A percentile compares a stretch with the other conserved stretches of the same genome.
Evolutionary conservation across 768 basidiomycete genomes (phyloP).

Genomic region (Leccinum sublutescens): DNA sequence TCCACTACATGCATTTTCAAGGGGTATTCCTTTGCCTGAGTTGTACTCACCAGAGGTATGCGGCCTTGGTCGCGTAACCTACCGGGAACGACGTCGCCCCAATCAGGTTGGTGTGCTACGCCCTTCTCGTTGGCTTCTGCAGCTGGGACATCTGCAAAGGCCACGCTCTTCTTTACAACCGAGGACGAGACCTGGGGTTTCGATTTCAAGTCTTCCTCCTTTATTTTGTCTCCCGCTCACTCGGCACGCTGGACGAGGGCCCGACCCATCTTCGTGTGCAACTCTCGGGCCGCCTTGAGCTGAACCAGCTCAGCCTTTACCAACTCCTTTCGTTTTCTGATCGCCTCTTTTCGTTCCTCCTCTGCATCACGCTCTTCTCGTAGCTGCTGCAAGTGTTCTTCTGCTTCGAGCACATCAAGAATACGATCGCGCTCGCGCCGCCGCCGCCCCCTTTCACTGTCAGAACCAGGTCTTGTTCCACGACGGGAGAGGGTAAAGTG

Average conservation of each 20-base stretch:
- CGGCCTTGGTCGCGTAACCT: constrained; percentile 43
- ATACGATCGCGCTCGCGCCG: constrained; percentile 62
- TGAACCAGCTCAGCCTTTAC: constrained; percentile 41
- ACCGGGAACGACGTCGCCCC: constrained; percentile 56
- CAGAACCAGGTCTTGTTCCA: constrained; percentile 48
- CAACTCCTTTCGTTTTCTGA: constrained; percentile 51
- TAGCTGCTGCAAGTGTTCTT: constrained; percentile 51
- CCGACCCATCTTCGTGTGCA: constrained; percentile 80
- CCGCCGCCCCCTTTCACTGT: constrained; percentile 49
- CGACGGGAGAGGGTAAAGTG: constrained; percentile 15
- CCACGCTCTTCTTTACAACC: constrained; percentile 59
- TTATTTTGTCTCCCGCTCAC: constrained; percentile 33
- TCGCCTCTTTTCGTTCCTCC: constrained; percentile 44
- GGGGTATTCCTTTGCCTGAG: constrained; percentile 39
- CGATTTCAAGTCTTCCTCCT: constrained; percentile 28
- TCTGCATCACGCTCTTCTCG: constrained; percentile 40
- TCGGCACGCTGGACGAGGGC: constrained; percentile 50
- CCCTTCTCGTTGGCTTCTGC: constrained; percentile 19
- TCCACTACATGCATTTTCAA: constrained; percentile 75
- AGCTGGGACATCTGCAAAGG: constrained; percentile 51
- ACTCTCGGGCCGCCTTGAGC: constrained; percentile 40
- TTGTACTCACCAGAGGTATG: constrained; percentile 32
- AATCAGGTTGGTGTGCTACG: constrained; percentile 31
- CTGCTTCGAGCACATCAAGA: constrained; percentile 68
- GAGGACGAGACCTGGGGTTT: constrained; percentile 31